phyloP scores from a whole-genome alignment of 345 rosid genomes.

The Cardiospermum halicacabum region DNA sequence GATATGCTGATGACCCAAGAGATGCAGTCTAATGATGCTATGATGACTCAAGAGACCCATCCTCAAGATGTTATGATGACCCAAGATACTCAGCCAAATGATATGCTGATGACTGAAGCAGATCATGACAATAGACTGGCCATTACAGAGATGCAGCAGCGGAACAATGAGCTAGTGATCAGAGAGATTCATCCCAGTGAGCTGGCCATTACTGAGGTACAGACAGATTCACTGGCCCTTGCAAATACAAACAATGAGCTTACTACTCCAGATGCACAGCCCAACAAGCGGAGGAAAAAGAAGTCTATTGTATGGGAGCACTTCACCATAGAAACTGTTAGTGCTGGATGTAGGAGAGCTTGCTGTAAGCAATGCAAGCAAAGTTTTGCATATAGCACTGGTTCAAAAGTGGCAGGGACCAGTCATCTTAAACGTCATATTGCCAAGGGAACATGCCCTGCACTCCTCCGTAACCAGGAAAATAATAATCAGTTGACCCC shows the following conservation, averaged over 20 bases:
- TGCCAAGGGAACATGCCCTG: slow-evolving; percentile 81
- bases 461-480: slow-evolving; percentile 45
- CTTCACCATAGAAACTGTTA: slow-evolving; percentile 67
- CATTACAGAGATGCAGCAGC: slow-evolving; percentile 6
- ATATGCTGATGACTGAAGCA: not conserved
- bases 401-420: slow-evolving; percentile 91
- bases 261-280: slow-evolving; percentile 42
- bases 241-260: slow-evolving; percentile 16
- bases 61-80: slow-evolving; percentile 7
- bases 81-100: not conserved
- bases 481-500: slow-evolving; percentile 39
- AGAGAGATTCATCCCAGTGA: slow-evolving; percentile 2
- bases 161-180: slow-evolving; percentile 4
- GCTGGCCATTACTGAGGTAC: slow-evolving; percentile 14
- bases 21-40: slow-evolving; percentile 13
- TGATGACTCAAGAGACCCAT: not conserved
- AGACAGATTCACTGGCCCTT: slow-evolving; percentile 11
- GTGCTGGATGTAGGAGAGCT: slow-evolving; percentile 78
- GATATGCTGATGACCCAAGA: slow-evolving; percentile 9
- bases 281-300: slow-evolving; percentile 64
- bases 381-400: slow-evolving; percentile 96
- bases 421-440: slow-evolving; percentile 95
- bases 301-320: slow-evolving; percentile 94
- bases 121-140: not conserved
- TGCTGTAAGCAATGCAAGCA: slow-evolving; percentile 91